Conservation (phyloP, 129 eudicot species). For the Dittrichia graveolens region DNA sequence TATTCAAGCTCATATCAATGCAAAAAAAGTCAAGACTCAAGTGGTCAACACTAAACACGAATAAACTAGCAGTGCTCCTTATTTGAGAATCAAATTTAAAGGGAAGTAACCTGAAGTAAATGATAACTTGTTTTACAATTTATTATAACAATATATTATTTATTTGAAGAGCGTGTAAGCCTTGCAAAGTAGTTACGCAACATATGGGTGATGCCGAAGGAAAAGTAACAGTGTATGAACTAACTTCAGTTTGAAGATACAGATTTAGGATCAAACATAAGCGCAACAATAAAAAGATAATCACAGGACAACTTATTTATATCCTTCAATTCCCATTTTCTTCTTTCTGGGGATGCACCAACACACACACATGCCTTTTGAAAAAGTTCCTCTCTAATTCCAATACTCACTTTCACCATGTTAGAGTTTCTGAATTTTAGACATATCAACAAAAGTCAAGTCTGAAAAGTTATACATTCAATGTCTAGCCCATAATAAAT, state of each 20-base stretch:
- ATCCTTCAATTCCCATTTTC: too few species aligned
- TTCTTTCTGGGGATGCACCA: too few species aligned
- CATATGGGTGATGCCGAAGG: background rate
- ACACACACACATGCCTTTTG: background rate
- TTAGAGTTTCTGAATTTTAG: background rate
- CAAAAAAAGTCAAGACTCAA: background rate
- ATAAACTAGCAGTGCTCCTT: background rate
- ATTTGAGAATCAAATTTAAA: background rate
- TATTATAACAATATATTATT: background rate
- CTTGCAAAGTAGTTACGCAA: background rate
- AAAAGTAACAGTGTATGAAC: too few species aligned
- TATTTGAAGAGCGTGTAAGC: background rate
- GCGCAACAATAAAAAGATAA: too few species aligned
- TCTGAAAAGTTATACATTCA: background rate
- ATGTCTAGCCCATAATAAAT: background rate
- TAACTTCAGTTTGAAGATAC: too few species aligned
- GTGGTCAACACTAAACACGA: constrained; percentile 15
- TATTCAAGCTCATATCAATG: background rate
- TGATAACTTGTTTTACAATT: background rate
- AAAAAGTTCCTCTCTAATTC: background rate
- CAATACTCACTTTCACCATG: background rate
- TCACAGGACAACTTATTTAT: too few species aligned
- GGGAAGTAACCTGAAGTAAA: background rate
- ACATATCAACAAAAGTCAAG: background rate
- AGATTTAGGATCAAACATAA: too few species aligned